These are phyloP conservation scores for Dothidotthia symphoricarpi DNA, from an alignment of 2,329 filamentous ascomycete genomes.

Conservation along the genomic window DNA sequence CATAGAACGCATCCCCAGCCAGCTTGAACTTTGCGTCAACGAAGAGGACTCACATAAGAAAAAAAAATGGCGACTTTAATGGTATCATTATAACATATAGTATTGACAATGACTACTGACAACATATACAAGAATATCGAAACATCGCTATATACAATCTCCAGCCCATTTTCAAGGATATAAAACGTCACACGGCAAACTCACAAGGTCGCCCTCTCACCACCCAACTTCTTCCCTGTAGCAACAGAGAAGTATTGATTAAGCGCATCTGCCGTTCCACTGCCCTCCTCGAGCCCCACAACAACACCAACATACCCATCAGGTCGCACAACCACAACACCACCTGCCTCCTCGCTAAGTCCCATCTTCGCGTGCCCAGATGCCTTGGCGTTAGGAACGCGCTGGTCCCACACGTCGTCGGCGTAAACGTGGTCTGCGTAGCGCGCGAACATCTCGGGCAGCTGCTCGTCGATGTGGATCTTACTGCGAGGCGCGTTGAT, in stretches of 20 bases:
- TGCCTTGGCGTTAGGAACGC: constrained; percentile 67
- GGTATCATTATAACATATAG: too few relatives aligned
- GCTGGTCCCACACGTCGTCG: constrained; percentile 73
- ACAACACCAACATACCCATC: constrained; percentile 85
- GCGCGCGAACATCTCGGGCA: constrained; percentile 68
- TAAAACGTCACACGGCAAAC: too few relatives aligned
- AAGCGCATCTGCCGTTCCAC: constrained; percentile 76
- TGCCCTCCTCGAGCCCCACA: constrained; percentile 70
- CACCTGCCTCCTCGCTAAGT: constrained; percentile 68
- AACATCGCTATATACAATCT: too few relatives aligned
- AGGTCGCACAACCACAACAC: constrained; percentile 78
- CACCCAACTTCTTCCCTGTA: constrained; percentile 58
- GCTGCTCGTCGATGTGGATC: constrained; percentile 70
- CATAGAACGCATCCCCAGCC: too few relatives aligned
- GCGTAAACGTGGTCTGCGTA: constrained; percentile 84
- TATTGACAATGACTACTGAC: too few relatives aligned
- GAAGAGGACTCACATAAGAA: too few relatives aligned
- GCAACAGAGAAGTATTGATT: constrained; percentile 80
- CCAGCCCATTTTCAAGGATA: too few relatives aligned
- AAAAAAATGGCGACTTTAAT: too few relatives aligned
- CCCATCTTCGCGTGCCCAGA: constrained; percentile 87
- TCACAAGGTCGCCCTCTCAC: constrained; percentile 35
- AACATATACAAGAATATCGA: too few relatives aligned
- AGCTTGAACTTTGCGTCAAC: too few relatives aligned
- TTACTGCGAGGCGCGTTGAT: constrained; percentile 65